These are phyloP conservation scores for Vaccinium vitisidaea DNA, from an alignment of 148 eudicot genomes.

Conservation along the genomic window DNA sequence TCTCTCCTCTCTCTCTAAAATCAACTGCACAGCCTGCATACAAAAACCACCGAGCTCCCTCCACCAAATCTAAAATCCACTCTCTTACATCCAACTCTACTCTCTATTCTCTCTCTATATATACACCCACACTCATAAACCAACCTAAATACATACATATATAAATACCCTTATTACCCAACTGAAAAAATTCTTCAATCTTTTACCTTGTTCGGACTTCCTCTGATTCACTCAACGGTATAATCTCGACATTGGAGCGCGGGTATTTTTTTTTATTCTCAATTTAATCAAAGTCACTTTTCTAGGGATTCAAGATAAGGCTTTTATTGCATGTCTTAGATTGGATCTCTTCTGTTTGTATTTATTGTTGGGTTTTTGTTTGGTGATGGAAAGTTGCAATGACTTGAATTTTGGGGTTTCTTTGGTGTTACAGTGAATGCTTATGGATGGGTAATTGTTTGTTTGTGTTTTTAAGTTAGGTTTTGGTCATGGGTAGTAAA, in stretches of 20 bases:
- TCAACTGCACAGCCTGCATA: slow-evolving; percentile 1
- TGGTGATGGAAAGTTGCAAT: slow-evolving; percentile 11
- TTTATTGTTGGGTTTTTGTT: slow-evolving; percentile 14
- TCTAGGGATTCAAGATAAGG: slow-evolving; percentile 20
- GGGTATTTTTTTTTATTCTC: slow-evolving; percentile 27
- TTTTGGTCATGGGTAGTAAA: background rate
- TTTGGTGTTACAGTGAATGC: slow-evolving; percentile 11
- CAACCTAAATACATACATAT: background rate
- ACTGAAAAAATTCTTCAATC: slow-evolving; percentile 1
- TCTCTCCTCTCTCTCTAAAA: background rate
- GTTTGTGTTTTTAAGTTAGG: background rate
- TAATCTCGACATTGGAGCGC: slow-evolving; percentile 13
- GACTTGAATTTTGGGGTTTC: slow-evolving; percentile 22
- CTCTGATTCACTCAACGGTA: slow-evolving; percentile 19
- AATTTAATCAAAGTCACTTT: slow-evolving; percentile 12
- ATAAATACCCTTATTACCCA: background rate
- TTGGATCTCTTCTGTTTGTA: slow-evolving; percentile 38
- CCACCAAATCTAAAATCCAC: slow-evolving; percentile 15
- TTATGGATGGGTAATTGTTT: background rate
- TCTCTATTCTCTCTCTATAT: background rate
- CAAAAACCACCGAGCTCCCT: slow-evolving; percentile 30
- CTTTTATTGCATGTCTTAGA: slow-evolving; percentile 35
- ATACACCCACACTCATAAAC: background rate
- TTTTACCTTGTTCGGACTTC: slow-evolving; percentile 26
- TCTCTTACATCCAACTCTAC: background rate